phyloP scores from a whole-genome alignment of 2,329 filamentous ascomycete species.

The Clonostachys solani region DNA sequence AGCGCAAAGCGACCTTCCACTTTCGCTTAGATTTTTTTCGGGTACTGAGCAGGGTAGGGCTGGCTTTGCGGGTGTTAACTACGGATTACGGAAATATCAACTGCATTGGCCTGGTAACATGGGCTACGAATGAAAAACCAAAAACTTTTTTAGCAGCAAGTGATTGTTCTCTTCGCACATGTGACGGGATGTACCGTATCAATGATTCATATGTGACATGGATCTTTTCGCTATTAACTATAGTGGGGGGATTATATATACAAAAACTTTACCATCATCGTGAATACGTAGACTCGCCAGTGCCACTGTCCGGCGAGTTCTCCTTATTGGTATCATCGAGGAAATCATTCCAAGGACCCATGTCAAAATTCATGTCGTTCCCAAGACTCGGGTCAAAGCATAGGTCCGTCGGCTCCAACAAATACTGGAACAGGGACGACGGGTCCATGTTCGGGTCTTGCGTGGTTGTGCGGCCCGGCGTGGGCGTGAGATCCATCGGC shows the following conservation, averaged over 20 bases:
- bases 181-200: background rate
- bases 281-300: conserved; percentile 5
- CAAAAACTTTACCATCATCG: too few relatives aligned
- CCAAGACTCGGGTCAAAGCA: conserved; percentile 12
- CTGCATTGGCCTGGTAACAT: conserved; percentile 50
- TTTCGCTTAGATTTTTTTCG: conserved; percentile 79
- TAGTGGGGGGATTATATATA: too few relatives aligned
- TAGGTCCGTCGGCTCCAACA: conserved; percentile 15
- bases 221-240: background rate
- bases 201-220: background rate
- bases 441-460: conserved; percentile 11
- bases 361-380: conserved; percentile 13
- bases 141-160: conserved; percentile 12
- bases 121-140: conserved; percentile 39
- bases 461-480: too few relatives aligned
- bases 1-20: conserved; percentile 89
- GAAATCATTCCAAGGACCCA: conserved; percentile 40
- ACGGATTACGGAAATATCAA: conserved; percentile 56
- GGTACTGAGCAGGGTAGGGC: conserved; percentile 43
- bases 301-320: conserved; percentile 16
- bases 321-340: conserved; percentile 31
- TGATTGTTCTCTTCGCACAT: too few relatives aligned
- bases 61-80: conserved; percentile 58
- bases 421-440: conserved; percentile 19
- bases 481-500: too few relatives aligned